Percentiles rank a stretch among this genome's conserved stretches.
Evolutionary conservation across 2,329 filamentous ascomycete species (phyloP).

Genomic region (Exophiala xenobiotica): DNA sequence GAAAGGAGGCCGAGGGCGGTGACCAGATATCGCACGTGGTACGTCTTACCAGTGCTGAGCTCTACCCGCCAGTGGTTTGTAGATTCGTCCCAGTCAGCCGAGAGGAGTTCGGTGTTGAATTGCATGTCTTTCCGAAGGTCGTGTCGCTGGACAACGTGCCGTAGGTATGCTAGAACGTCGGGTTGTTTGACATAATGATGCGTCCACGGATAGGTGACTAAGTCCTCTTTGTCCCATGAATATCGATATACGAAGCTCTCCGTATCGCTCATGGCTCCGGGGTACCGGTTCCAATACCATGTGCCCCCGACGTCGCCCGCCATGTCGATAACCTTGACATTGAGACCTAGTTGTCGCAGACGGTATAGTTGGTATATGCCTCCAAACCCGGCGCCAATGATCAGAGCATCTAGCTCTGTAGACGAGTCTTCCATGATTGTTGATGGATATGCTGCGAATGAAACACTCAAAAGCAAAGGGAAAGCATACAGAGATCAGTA

Average conservation of each 20-base stretch:
- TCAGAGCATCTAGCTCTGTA: slow-evolving; percentile 22
- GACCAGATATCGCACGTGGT: slow-evolving; percentile 40
- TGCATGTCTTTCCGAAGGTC: slow-evolving; percentile 46
- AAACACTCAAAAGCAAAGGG: no score
- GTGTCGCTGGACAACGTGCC: slow-evolving; percentile 47
- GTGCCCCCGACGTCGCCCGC: slow-evolving; percentile 44
- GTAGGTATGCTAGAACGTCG: slow-evolving; percentile 49
- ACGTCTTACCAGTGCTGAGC: slow-evolving; percentile 40
- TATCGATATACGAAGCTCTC: slow-evolving; percentile 17
- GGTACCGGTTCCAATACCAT: slow-evolving; percentile 40
- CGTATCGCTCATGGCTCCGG: slow-evolving; percentile 36
- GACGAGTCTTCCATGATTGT: no score
- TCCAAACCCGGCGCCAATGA: slow-evolving; percentile 35
- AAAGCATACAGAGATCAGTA: background rate
- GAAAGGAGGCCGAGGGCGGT: slow-evolving; percentile 41
- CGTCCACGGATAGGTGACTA: slow-evolving; percentile 20
- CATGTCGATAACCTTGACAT: slow-evolving; percentile 53
- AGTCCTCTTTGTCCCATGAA: slow-evolving; percentile 16
- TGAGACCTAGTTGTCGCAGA: slow-evolving; percentile 51
- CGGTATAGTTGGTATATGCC: slow-evolving; percentile 54
- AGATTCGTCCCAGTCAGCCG: slow-evolving; percentile 41
- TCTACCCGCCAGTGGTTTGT: slow-evolving; percentile 45
- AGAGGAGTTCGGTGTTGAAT: slow-evolving; percentile 45
- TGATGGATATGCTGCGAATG: no score
- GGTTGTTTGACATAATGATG: slow-evolving; percentile 26